phyloP scores from a whole-genome alignment of 2,329 filamentous ascomycete genomes.

The Stromatinia cepivora region DNA sequence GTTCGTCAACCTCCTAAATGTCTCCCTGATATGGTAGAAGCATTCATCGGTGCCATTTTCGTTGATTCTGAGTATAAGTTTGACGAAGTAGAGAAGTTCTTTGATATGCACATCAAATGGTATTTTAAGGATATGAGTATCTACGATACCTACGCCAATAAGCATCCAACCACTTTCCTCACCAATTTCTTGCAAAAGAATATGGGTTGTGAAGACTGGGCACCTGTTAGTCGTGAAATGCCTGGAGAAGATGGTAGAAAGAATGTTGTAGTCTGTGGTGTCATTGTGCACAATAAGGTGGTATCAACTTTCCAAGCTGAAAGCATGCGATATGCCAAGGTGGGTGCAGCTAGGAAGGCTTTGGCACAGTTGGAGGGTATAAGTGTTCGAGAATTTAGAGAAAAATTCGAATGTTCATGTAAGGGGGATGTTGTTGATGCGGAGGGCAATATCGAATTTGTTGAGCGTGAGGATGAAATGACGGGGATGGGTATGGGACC shows the following conservation, averaged over 20 bases:
- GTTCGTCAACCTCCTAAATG: constrained; percentile 67
- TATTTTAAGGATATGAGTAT: constrained; percentile 85
- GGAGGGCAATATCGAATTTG: constrained; percentile 18
- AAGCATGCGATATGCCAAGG: constrained; percentile 72
- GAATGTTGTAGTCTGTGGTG: constrained; percentile 64
- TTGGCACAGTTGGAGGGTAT: constrained; percentile 50
- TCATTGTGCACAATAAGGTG: constrained; percentile 73
- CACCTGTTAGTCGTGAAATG: constrained; percentile 49
- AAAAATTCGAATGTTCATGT: constrained; percentile 65
- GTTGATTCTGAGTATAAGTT: constrained; percentile 85
- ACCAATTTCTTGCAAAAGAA: constrained; percentile 61
- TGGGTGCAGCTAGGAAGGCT: constrained; percentile 62
- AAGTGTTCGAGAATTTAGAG: constrained; percentile 57
- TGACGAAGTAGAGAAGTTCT: constrained; percentile 71
- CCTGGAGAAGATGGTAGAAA: constrained; percentile 41
- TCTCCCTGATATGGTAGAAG: constrained; percentile 84
- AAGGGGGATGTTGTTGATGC: constrained; percentile 12
- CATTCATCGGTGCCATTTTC: constrained; percentile 86
- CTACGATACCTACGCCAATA: constrained; percentile 84
- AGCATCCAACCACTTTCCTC: constrained; percentile 79
- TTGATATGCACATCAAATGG: constrained; percentile 67
- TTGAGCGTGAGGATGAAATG: constrained; percentile 5
- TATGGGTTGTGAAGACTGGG: constrained; percentile 64
- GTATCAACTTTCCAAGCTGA: constrained; percentile 61
- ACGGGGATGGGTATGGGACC: not conserved